Evolutionary conservation across 1,284 basidiomycete species (phyloP), one percentile per base, ranked within the genome.

Genomic region (Trametes hirsuta): DNA sequence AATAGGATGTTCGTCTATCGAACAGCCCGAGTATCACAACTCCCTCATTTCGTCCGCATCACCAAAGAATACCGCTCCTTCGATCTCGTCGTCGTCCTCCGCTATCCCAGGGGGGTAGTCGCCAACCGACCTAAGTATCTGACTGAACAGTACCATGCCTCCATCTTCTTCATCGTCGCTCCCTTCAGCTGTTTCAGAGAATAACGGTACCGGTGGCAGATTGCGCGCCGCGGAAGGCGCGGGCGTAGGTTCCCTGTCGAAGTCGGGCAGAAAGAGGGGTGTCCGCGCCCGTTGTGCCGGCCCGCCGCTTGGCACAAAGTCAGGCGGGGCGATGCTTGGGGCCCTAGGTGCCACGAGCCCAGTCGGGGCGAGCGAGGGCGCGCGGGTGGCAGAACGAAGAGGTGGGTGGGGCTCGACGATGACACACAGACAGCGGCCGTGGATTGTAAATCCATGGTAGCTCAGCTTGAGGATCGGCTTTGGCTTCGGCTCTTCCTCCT

Each of bases 341-440:
- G 71, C 70, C 22, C 75, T 71, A 36, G 71, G 61, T 21, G 69
- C 68, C 11, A 63, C 39, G 14, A 71, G 58, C 15, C 67, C 67
- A 6, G 65, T 62, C 4, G 73, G 71, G 22, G 70, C 69, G 6
- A 77, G 68, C 6, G 80, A 76, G 30, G 75, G 73, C 0, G 74
- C 73, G 48, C 75, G 76, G 4, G 79, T 68, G 37, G 69, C 69
- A 3, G 75, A 67, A 36, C 78, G 80, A 47, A 85, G 69, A 15
- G 81, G 75, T 4, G 88, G 87, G 79, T 86, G 91, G 15, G 90
- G 91, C 70, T 93, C 90, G 18, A 91, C 84, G 25, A 93, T 86
- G 25, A 93, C 81, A 68, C 88, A 92, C 22, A 93, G 79, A 70
- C 87, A 91, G 52, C 83, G 82, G 0, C 84, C 86, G 57, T 82